Conservation (phyloP, 441 rosid genomes). For the Eruca vesicaria region DNA sequence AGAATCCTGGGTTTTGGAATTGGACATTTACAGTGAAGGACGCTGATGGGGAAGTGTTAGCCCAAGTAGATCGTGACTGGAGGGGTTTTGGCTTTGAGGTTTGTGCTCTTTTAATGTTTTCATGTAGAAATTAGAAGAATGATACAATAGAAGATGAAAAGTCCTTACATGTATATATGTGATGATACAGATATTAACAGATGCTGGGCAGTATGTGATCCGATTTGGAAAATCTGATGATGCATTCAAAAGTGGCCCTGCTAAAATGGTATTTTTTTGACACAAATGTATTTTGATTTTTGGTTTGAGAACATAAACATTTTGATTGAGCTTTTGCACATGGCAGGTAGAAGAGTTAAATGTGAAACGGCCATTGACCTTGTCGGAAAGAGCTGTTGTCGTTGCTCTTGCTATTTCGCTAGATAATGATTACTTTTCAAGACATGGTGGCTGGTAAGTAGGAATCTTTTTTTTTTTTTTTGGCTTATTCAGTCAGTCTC, state of each 20-base stretch:
- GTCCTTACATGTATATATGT: not conserved
- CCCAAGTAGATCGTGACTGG: conserved; percentile 95
- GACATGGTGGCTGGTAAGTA: conserved; percentile 90
- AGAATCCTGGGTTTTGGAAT: conserved; percentile 95
- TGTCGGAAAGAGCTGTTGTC: conserved; percentile 83
- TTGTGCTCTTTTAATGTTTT: conserved; percentile 2
- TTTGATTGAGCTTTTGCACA: conserved; percentile 16
- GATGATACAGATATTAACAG: conserved; percentile 73
- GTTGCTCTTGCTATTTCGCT: conserved; percentile 90
- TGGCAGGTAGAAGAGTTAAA: conserved; percentile 78
- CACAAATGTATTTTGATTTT: not conserved
- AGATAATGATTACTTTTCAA: conserved; percentile 91
- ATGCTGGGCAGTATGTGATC: conserved; percentile 96
- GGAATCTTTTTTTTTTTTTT: not conserved
- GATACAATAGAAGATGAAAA: not conserved
- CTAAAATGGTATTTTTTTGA: conserved; percentile 44
- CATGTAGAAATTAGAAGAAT: not conserved
- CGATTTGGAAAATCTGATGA: conserved; percentile 83
- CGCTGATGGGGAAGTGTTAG: conserved; percentile 72
- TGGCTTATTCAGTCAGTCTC: not conserved
- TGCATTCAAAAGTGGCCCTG: conserved; percentile 53
- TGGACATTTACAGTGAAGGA: conserved; percentile 95
- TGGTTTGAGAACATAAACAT: not conserved
- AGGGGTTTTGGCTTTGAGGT: conserved; percentile 99
- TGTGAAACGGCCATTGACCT: conserved; percentile 63